A percentile compares a stretch with the other conserved stretches of the same genome.
phyloP scores from a whole-genome alignment of 2,329 filamentous ascomycete species.

The Aspergillus uvarum region DNA sequence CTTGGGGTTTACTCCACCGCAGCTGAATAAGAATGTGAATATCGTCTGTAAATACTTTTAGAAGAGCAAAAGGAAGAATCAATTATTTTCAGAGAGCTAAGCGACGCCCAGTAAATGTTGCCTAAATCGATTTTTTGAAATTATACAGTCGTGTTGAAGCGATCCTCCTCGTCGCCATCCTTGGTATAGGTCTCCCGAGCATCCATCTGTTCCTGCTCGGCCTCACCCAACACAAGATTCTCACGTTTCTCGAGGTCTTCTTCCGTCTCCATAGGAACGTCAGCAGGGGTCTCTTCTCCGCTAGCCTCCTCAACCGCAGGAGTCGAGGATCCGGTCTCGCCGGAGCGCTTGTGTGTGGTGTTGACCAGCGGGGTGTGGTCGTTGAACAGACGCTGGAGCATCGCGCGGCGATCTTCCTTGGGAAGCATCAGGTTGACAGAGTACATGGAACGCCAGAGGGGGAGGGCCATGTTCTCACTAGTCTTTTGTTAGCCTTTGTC shows the following conservation, averaged over 20 bases:
- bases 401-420: constrained; percentile 91
- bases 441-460: constrained; percentile 89
- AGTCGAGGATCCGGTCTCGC: constrained; percentile 16
- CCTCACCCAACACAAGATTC: constrained; percentile 40
- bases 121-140: constrained; percentile 1
- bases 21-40: neutral
- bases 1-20: neutral
- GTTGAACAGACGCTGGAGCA: constrained; percentile 88
- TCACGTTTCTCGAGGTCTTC: constrained; percentile 40
- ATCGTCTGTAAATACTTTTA: neutral
- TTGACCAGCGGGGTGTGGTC: constrained; percentile 83
- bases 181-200: constrained; percentile 46
- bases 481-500: constrained; percentile 20
- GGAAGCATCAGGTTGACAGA: constrained; percentile 96
- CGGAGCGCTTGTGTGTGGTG: constrained; percentile 34
- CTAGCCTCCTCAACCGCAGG: constrained; percentile 9
- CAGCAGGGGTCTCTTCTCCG: constrained; percentile 14
- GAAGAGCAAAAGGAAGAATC: neutral
- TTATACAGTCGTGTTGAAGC: constrained; percentile 50
- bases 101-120: constrained; percentile 10
- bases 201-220: constrained; percentile 44
- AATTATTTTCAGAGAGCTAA: constrained; percentile 4
- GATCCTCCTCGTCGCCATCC: constrained; percentile 47
- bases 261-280: constrained; percentile 29
- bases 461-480: constrained; percentile 79